These are phyloP conservation scores for Solanum boliviense DNA, from an alignment of 257 asterid genomes.

Conservation along the genomic window DNA sequence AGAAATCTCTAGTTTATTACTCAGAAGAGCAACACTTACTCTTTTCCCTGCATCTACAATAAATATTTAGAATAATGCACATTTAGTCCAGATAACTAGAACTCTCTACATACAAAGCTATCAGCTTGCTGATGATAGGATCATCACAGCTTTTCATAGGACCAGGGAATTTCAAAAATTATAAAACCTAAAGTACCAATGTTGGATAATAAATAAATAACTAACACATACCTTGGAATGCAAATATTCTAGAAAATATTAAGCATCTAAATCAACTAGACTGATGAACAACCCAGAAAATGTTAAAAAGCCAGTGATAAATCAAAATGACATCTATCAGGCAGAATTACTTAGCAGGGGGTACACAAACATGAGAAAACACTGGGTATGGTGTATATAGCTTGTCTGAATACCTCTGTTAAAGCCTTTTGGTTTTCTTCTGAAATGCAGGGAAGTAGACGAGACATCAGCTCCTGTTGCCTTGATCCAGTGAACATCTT, in stretches of 20 bases:
- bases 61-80: background rate
- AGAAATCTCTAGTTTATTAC: background rate
- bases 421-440: slow-evolving; percentile 36
- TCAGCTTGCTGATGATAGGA: background rate
- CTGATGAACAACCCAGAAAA: background rate
- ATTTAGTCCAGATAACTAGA: background rate
- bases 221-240: too few species aligned
- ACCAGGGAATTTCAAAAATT: background rate
- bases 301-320: background rate
- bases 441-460: slow-evolving; percentile 31
- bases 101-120: background rate
- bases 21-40: background rate
- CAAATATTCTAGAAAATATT: background rate
- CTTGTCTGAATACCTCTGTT: slow-evolving; percentile 34
- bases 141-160: background rate
- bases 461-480: slow-evolving; percentile 55
- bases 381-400: background rate
- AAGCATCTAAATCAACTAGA: background rate
- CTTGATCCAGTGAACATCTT: slow-evolving; percentile 64
- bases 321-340: background rate
- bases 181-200: background rate
- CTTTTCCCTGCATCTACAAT: background rate
- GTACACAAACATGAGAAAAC: background rate
- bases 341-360: background rate
- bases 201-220: too few species aligned